Evolutionary conservation across 2,329 filamentous ascomycete species (phyloP).

Genomic region (Venturia oleaginea): DNA sequence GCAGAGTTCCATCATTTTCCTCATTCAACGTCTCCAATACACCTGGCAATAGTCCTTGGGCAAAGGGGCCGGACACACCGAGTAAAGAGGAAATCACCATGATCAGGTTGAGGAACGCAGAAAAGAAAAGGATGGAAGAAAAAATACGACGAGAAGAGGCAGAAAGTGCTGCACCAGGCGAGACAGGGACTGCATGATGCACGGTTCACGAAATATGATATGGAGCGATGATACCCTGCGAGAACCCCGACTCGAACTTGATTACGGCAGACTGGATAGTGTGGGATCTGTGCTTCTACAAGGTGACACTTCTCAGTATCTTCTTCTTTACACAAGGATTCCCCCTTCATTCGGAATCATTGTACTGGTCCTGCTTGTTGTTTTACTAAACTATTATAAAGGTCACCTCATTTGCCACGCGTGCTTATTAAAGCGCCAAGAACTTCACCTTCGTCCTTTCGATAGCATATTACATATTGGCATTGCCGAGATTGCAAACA

Average conservation of each 20-base stretch:
- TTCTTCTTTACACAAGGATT: background rate
- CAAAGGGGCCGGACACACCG: conserved; percentile 21
- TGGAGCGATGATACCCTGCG: background rate
- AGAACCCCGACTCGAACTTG: background rate
- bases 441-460: background rate
- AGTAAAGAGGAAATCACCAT: conserved; percentile 34
- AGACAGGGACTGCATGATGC: background rate
- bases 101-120: conserved; percentile 36
- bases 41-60: conserved; percentile 17
- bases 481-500: background rate
- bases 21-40: conserved; percentile 27
- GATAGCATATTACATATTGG: background rate
- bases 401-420: background rate
- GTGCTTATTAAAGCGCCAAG: background rate
- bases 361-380: no score
- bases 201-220: conserved; percentile 2
- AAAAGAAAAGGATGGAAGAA: conserved; percentile 35
- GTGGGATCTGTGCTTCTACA: background rate
- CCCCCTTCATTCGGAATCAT: background rate
- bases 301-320: background rate
- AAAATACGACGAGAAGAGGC: conserved; percentile 32
- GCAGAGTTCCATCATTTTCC: conserved; percentile 35
- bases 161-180: background rate
- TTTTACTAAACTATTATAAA: background rate
- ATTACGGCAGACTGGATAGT: background rate